phyloP scores from a whole-genome alignment of 257 asterid genomes.

The Ilex asprella region DNA sequence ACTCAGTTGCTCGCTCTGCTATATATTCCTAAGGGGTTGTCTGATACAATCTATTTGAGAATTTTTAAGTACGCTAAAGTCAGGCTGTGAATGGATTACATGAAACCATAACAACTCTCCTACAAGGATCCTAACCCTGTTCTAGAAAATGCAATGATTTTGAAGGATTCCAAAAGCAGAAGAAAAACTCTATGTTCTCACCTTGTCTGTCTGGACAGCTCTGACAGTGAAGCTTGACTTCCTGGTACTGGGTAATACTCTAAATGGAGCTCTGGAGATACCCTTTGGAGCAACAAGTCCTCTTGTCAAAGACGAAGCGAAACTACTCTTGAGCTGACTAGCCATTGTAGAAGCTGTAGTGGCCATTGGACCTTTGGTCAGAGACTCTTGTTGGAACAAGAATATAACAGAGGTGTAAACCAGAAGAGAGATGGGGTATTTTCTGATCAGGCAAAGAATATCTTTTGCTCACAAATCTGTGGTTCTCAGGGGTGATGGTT shows the following conservation, averaged over 20 bases:
- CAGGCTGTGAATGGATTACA: too few relatives aligned
- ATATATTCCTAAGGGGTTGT: too few relatives aligned
- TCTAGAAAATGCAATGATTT: too few relatives aligned
- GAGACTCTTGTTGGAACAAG: constrained; percentile 8
- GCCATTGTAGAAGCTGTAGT: constrained; percentile 75
- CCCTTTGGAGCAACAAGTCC: constrained; percentile 62
- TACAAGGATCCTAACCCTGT: too few relatives aligned
- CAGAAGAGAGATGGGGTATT: constrained; percentile 7
- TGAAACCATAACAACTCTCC: too few relatives aligned
- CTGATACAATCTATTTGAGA: too few relatives aligned
- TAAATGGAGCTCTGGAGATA: constrained; percentile 68
- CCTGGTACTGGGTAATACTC: constrained; percentile 49
- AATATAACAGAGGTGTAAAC: constrained; percentile 11
- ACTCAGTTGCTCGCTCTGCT: too few relatives aligned
- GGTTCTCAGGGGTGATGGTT: constrained; percentile 31
- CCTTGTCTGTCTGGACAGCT: constrained; percentile 85
- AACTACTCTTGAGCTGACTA: constrained; percentile 64
- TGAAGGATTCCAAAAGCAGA: background rate
- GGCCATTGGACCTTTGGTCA: constrained; percentile 41
- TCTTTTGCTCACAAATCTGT: constrained; percentile 43
- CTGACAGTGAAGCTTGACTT: constrained; percentile 56
- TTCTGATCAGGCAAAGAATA: constrained; percentile 21
- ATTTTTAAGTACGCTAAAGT: too few relatives aligned
- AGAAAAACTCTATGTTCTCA: constrained; percentile 8
- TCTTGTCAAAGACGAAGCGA: constrained; percentile 49